Evolutionary conservation across 805 yeast genomes (phyloP), one percentile per base, ranked within the genome.

Genomic region (Kuraishia cidri): DNA sequence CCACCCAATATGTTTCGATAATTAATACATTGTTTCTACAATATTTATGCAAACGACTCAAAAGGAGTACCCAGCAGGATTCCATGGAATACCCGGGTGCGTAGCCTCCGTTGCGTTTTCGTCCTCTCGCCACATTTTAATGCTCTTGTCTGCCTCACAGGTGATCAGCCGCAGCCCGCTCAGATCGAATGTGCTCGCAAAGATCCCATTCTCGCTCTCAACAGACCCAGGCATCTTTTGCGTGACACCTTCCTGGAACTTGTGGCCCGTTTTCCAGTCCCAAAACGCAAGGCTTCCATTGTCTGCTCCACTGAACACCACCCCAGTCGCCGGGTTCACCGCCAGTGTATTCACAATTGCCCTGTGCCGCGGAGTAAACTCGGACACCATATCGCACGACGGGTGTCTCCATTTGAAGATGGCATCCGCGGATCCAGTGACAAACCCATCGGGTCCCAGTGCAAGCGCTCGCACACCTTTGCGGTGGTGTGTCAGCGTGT

Each of bases 121-220:
- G 31, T 53, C 56, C 38, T 70, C 72, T 32, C 61, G 68, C 90
- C 92, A 85, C 1, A 84, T 61, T 50, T 80, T 83, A 25, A 85
- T 72, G 50, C 83, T 76, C 50, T 88, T 88, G 55, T 90, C 97
- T n/a, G 84, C 76, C 45, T 84, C 94, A 31, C 95, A 86, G 2
- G 95, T 84, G 14, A 92, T 68, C 36, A 92, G 57, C 30, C 95
- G 68, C 44, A 76, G 56, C 0, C 97, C 96, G 37, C 86, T 76
- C 50, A 66, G 60, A 52, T 92, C 97, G 52, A 86, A 86, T 2
- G 74, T 50, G 25, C 87, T 72, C 7, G 86, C 66, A 41, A 79
- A 63, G 5, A 90, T 72, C 6, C 94, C 80, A 18, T 62, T 57
- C 43, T 79, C 87, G 31, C 84, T 65, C 5, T 69, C 76, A 12